Base-by-base conservation (phyloP, 192 early-diverging fungal genomes). In the Mycoemilia scoparia region DNA sequence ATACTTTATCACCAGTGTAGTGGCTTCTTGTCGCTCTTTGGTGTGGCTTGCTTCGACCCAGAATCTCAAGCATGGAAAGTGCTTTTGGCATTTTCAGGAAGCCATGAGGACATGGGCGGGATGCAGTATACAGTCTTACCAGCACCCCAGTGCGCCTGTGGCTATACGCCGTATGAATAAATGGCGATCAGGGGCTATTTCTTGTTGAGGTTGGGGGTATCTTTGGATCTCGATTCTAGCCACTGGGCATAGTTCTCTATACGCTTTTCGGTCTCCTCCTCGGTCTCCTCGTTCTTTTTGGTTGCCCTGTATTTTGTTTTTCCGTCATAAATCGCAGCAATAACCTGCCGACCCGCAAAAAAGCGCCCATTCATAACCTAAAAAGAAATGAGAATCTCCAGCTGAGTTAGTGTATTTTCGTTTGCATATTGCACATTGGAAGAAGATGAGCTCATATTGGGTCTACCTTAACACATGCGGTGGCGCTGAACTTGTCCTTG, bases 281-380 rank as follows among this genome's bases (percentile, higher is more conserved):
- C 66, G 9, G 17, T 14, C 17, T 23, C 24, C 9, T 18, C 51
- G 4, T 56, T 60, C 5, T 60, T 49, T 21, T 68, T 61, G 28
- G 60, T 61, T 27, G 46, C 47, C 40, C 71, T 64, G 52, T 81
- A 95, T 45, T 77, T 76, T 9, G 73, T 74, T 32, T 82, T 78
- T 0, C 88, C 88, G 47, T 89, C 78, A 43, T 74, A 82, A 6
- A 87, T 60, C 12, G 71, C 65, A 6, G 89, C 84, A 5, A 59
- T 57, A 9, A 98, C 69, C 28, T 73, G 66, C 25, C 73, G 71
- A 1, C 84, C 86, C 24, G 69, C 87, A 76, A 92, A 95, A 50
- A 70, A 91, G 7, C 93, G 65, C 12, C 84, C 82, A 32, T 87
- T 78, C 82, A 90, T 97, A 41, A 67, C 48, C 79, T 87, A 64